Base-by-base conservation (phyloP, 768 basidiomycete species). In the Rhizopogon sp. region DNA sequence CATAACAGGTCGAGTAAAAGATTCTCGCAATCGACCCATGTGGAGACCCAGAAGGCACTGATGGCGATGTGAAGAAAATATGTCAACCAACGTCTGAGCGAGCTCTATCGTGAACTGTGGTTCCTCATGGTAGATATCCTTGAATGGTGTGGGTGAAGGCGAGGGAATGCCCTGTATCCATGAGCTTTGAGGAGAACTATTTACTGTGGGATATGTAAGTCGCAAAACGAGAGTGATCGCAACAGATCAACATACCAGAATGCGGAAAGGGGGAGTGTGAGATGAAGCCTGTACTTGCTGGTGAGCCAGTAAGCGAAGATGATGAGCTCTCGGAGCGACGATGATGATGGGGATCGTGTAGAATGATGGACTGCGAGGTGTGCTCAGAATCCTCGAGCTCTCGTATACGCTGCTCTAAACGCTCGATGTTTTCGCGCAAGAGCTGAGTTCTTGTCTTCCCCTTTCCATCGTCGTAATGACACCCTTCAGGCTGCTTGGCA, bases 401-500 rank as follows among this genome's bases (percentile, higher is more conserved):
- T 49, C 79, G 76, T 58, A 90, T 79, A 54, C 88, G 75, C 43
- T 82, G 75, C 66, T 91, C 88, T 54, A 90, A 82, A 39, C 82
- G 82, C 43, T 76, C 75, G 59, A 91, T 87, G 63, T 85, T 87
- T 66, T 91, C 89, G 54, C 87, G 83, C 55, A 91, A 78, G 49
- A 90, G 67, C 63, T 90, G 88, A 0, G 89, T 90, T 57, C 88
- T 78, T 43, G 87, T 90, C 74, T 90, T 90, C 47, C 87, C 86
- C 73, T 86, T 88, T 25, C 89, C 89, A 69, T 91, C 89, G 61
- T 91, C 89, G 66, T 90, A 91, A 63, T 88, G 86, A 69, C 89
- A 91, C 10, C 67, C 74, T 3, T 89, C 86, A 50, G 73, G 74
- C 66, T 89, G 90, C 77, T 90, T 90, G 42, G 88, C 88, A 51